Base-by-base conservation (phyloP, 164 flowering plant genomes). In the Nymphaea colorata region DNA sequence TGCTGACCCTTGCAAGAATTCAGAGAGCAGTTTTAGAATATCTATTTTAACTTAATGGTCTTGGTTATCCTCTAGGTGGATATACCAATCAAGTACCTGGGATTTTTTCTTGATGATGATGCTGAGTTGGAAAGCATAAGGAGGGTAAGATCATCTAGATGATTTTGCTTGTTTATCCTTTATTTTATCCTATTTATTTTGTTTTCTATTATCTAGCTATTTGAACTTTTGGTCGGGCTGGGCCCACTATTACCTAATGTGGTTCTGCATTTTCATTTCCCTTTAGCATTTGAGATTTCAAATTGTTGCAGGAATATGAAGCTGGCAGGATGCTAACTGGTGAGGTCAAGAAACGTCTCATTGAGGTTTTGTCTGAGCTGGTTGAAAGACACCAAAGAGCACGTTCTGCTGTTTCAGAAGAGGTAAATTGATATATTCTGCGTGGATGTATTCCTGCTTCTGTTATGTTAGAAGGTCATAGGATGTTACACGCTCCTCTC, bases 31-130 rank as follows among this genome's bases (percentile, higher is more conserved):
- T 25, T 1, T 25, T 25, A 25, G 36, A 1, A 25, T 25, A 25
- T 25, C 36, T 25, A 25, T 25, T 25, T 25, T 25, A 25, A 25
- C 36, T 0, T 25, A 25, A 25, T 25, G 36, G 36, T 25, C 1
- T 25, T 25, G 36, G 36, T 25, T 25, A 25, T 25, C 36, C 2
- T 76, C 68, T 88, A 90, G 98, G 98, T 94, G 1, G 97, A 91
- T 71, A 89, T 93, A 76, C 86, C 97, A 44, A 65, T 89, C 43
- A 93, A 93, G 78, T 93, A 91, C 76, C 85, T 94, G 10, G 75
- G 82, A 7, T 95, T 95, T 76, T 95, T 92, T 81, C 82, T 95
- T 43, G 99, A 95, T 17, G 96, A 95, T 75, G 99, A 95, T 81
- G 88, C 64, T 64, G 96, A 95, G 72, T 88, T 86, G 59, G 97